Base-by-base conservation (phyloP, 2,329 filamentous ascomycete species). In the Fusarium equiseti region DNA sequence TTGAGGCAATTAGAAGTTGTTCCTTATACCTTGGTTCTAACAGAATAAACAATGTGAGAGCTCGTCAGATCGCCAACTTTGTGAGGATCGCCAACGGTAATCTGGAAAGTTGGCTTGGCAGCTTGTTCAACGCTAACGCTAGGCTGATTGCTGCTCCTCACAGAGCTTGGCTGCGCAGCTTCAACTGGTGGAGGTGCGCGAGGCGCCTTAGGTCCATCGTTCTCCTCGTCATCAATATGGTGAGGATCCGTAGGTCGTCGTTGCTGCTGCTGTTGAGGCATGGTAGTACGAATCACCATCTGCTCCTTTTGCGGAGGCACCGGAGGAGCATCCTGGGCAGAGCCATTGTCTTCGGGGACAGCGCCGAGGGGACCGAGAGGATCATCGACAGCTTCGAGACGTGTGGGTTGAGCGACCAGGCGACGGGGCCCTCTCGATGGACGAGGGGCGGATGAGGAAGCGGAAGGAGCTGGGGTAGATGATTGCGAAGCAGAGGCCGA, bases 51-150 rank as follows among this genome's bases (percentile, higher is more conserved):
- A 71, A 97, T 99, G 81, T 99, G 96, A 70, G 95, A 97, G 80
- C 93, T 97, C 11, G 96, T 98, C 79, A 98, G 82, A 81, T 98
- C 96, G 64, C 96, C 96, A 73, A 99, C 95, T 84, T 98, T 99
- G 82, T 98, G 95, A 59, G 96, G 96, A 82, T 99, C 96, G 62
- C 96, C 96, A 24, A 99, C 96, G 5, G 88, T 90, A 76, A 99
- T 98, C 52, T 93, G 85, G 81, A 98, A 99, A 44, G 85, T 92
- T 8, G 96, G 96, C 81, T 97, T 97, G 31, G 95, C 91, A 49
- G 96, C 96, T 83, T 97, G 93, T 81, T 98, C 95, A 59, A 98
- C 85, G 79, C 92, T 97, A 72, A 98, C 89, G 78, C 95, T 97
- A 20, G 95, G 94, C 77, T 84, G 89, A 72, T 78, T 88, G 77